Evolutionary conservation across 1,284 basidiomycete genomes (phyloP).

Genomic region (Butyriboletus appendiculatus): DNA sequence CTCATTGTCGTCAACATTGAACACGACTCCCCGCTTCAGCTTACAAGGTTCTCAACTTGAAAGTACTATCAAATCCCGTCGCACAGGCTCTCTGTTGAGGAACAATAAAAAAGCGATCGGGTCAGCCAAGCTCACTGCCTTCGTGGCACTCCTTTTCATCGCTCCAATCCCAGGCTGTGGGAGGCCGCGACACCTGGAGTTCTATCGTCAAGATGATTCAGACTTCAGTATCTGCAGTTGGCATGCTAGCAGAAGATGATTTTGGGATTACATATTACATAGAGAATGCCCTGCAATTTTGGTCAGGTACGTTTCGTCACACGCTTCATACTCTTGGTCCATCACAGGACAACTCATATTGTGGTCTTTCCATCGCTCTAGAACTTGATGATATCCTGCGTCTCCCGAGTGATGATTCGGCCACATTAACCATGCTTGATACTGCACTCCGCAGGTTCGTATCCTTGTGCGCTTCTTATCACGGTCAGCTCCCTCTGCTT

Average conservation of each 20-base stretch:
- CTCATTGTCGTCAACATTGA: slow-evolving; percentile 4
- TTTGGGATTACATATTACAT: slow-evolving; percentile 80
- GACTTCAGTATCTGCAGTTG: slow-evolving; percentile 16
- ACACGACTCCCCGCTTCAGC: slow-evolving; percentile 4
- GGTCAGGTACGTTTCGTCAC: slow-evolving; percentile 64
- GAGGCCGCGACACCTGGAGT: slow-evolving; percentile 1
- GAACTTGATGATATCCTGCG: slow-evolving; percentile 85
- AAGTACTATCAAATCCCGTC: not conserved
- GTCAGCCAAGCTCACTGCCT: not conserved
- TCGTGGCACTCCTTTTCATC: slow-evolving; percentile 4
- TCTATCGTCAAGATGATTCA: slow-evolving; percentile 16
- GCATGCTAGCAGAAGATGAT: slow-evolving; percentile 30
- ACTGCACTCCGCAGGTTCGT: slow-evolving; percentile 76
- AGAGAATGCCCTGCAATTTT: slow-evolving; percentile 80
- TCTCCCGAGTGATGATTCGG: slow-evolving; percentile 57
- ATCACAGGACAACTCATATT: slow-evolving; percentile 7
- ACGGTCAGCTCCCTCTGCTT: slow-evolving; percentile 56
- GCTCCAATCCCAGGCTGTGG: not conserved
- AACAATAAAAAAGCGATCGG: not conserved
- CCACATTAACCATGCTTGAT: slow-evolving; percentile 76
- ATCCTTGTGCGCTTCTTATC: slow-evolving; percentile 79
- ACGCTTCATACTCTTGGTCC: slow-evolving; percentile 6
- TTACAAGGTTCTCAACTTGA: not conserved
- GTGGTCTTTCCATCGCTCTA: slow-evolving; percentile 31
- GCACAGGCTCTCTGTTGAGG: not conserved